Conservation (phyloP, 108 stramenopile species). For the Stephanodiscus triporus region DNA sequence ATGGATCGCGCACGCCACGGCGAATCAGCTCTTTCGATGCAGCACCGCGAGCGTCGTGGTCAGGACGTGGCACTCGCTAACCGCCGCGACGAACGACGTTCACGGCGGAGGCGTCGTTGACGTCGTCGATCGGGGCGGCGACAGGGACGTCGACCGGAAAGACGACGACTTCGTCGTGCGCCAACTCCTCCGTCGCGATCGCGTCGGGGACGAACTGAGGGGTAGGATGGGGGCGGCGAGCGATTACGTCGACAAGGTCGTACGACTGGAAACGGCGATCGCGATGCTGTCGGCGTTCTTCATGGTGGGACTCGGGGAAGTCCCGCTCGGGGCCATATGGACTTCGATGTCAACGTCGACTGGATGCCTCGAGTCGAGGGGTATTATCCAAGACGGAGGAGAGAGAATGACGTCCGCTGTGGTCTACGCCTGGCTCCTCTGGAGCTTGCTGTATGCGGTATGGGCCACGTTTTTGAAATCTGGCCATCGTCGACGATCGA, state of each 20-base stretch:
- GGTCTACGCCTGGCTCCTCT: conserved; percentile 41
- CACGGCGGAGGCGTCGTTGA: not conserved
- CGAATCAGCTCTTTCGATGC: conserved; percentile 59
- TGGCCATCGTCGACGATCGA: conserved; percentile 4
- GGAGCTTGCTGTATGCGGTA: conserved; percentile 43
- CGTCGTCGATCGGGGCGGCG: not conserved
- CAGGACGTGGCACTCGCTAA: conserved; percentile 39
- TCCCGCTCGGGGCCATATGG: conserved; percentile 37
- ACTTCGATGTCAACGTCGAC: not conserved
- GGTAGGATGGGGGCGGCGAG: conserved; percentile 42
- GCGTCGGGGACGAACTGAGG: conserved; percentile 24
- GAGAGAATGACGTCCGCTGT: not conserved
- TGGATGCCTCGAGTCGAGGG: not conserved
- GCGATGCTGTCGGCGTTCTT: conserved; percentile 40
- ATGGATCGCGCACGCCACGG: conserved; percentile 59
- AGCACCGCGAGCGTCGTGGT: conserved; percentile 59
- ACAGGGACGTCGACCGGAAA: not conserved
- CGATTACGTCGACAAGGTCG: conserved; percentile 41
- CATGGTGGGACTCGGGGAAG: conserved; percentile 47
- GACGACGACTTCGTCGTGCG: conserved; percentile 47
- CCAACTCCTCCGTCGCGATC: conserved; percentile 33
- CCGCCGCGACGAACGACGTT: not conserved
- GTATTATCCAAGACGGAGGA: not conserved
- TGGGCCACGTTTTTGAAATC: conserved; percentile 39
- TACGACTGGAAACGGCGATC: conserved; percentile 46